Conservation (phyloP, 352 stramenopile genomes). For the Phytophthora colocasiae region DNA sequence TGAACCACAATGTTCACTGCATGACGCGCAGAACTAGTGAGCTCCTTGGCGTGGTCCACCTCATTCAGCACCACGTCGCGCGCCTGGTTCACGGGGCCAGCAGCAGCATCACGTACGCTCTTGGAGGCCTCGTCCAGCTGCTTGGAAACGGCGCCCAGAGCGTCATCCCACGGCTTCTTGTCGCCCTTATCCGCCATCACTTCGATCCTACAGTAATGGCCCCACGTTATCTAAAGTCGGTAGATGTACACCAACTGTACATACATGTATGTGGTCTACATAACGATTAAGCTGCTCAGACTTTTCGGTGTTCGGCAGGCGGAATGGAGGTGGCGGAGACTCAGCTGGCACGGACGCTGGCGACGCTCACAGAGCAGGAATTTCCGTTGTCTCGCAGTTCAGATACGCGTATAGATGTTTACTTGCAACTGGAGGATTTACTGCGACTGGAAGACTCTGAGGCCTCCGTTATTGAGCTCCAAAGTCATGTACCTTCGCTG, state of each 20-base stretch:
- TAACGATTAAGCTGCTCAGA: not conserved
- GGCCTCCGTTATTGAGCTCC: conserved; percentile 50
- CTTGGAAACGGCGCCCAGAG: conserved; percentile 49
- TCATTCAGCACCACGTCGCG: conserved; percentile 49
- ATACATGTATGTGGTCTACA: not conserved
- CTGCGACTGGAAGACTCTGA: conserved; percentile 64
- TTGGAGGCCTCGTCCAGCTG: conserved; percentile 61
- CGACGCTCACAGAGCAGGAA: conserved; percentile 35
- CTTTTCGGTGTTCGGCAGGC: not conserved
- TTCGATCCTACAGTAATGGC: conserved; percentile 14
- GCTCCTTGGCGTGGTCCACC: conserved; percentile 65
- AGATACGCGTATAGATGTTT: conserved; percentile 57
- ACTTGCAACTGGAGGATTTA: conserved; percentile 65
- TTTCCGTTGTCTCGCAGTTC: conserved; percentile 47
- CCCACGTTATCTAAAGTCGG: conserved; percentile 4
- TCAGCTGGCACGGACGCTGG: conserved; percentile 44
- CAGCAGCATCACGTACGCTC: conserved; percentile 47
- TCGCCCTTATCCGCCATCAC: conserved; percentile 46
- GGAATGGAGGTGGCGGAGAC: conserved; percentile 38
- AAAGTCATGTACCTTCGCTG: conserved; percentile 41
- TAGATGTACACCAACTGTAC: not conserved
- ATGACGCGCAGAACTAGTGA: conserved; percentile 64
- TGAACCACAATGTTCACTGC: conserved; percentile 46
- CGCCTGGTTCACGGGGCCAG: conserved; percentile 50
- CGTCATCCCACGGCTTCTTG: conserved; percentile 75